Evolutionary conservation across 768 basidiomycete genomes (phyloP).

Genomic region (Boletus bicolor): DNA sequence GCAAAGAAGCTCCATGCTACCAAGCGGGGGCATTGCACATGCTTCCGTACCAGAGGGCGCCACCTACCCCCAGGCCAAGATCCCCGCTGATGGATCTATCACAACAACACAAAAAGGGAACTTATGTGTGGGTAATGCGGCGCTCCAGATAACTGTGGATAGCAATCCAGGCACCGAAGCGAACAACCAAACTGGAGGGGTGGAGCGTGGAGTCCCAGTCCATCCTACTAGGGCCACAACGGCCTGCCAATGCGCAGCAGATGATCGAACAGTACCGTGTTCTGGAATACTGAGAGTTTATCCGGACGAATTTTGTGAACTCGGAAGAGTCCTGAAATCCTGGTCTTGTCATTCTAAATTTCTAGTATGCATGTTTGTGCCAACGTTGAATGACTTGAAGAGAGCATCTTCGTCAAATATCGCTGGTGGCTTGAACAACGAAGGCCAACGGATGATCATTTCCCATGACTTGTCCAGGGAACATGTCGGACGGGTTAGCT

Average conservation of each 20-base stretch:
- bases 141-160: conserved; percentile 2
- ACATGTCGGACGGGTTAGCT: neutral
- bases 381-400: neutral
- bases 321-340: neutral
- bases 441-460: neutral
- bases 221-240: neutral
- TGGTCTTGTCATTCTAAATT: neutral
- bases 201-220: neutral
- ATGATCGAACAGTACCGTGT: neutral
- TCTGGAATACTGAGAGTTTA: too few species aligned
- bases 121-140: neutral
- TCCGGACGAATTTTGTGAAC: neutral
- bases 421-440: neutral
- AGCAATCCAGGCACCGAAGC: neutral
- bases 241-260: neutral
- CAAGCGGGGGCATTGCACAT: neutral
- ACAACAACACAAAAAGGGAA: too few species aligned
- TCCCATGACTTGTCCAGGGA: neutral
- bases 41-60: neutral
- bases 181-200: neutral
- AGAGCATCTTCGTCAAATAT: neutral
- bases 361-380: neutral
- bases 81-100: neutral
- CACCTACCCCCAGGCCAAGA: neutral
- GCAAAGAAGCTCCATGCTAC: neutral